Evolutionary conservation across 176 grass and related monocot species (phyloP), one percentile per base, ranked within the genome.

Genomic region (Aegilops tauschii): DNA sequence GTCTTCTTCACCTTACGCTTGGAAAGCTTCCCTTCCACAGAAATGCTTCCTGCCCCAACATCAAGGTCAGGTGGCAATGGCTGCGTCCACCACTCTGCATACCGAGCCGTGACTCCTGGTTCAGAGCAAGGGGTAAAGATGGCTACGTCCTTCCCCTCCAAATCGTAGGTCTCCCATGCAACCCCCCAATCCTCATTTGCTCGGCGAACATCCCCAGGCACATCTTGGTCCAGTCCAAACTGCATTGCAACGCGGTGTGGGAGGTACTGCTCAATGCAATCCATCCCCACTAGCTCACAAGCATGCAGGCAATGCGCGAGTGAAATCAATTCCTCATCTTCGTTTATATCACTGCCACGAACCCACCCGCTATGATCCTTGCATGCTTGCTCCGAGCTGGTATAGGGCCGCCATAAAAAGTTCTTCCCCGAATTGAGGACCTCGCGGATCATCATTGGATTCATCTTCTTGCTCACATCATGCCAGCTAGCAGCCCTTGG

Each of bases 181-280:
- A 78, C 69, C 23, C 30, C 86, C 93, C 92, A 98, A 35, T 79
- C 82, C 18, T 86, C 59, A 86, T 91, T 89, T n/a, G 86, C 82
- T 78, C 88, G 90, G 28, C 8, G 39, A 84, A 98, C 77, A 68
- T 87, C 65, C 29, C 81, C 69, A 4, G 96, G 96, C 75, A 98
- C 77, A 81, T 98, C 96, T 77, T 98, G 96, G 84, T 98, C 93
- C 42, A 98, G 90, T 27, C 96, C 96, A 72, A 98, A 95, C 89
- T 98, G 93, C 90, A 93, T 98, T 29, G 93, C 88, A 13, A 96
- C 96, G 14, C 96, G 91, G 62, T 98, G 92, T 0, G 96, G 96
- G 47, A 98, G 92, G 79, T 98, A 98, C 34, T 88, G 93, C 70
- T 98, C 93, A 11, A 98, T 91, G 84, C 88, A 89, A 84, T 98